Conservation (phyloP, 805 yeast genomes). For the Kazachstania bromeliacearum region DNA sequence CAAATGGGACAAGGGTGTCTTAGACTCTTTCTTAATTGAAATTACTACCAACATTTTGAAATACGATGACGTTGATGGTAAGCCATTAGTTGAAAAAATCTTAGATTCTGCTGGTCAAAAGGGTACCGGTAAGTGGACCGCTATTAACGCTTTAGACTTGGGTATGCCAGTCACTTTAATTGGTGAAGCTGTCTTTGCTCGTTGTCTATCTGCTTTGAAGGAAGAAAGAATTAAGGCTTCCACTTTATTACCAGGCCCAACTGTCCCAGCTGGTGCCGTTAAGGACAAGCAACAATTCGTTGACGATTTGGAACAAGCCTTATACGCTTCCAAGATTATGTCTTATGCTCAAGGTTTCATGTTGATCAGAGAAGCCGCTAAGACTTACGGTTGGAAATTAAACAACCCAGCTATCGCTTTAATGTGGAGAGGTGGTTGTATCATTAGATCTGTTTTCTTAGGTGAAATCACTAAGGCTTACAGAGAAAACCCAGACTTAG, state of each 20-base stretch:
- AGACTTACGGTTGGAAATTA: constrained; percentile 92
- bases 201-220: constrained; percentile 91
- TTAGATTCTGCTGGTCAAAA: constrained; percentile 97
- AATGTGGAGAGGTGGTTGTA: constrained; percentile 99
- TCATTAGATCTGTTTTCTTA: constrained; percentile 95
- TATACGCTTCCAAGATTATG: constrained; percentile 95
- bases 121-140: constrained; percentile 99
- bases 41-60: constrained; percentile 92
- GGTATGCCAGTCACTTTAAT: constrained; percentile 98
- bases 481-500: constrained; percentile 86
- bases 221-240: constrained; percentile 85
- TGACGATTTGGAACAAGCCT: constrained; percentile 94
- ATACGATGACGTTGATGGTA: constrained; percentile 82
- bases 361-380: constrained; percentile 97
- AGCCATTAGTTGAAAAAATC: constrained; percentile 92
- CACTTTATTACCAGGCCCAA: constrained; percentile 69
- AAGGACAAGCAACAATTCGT: constrained; percentile 76
- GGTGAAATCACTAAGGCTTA: constrained; percentile 95
- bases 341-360: constrained; percentile 99
- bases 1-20: constrained; percentile 93
- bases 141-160: constrained; percentile 91
- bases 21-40: constrained; percentile 94
- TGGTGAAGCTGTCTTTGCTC: constrained; percentile 97
- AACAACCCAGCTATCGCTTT: constrained; percentile 97
- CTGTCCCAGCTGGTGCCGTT: constrained; percentile 48